Evolutionary conservation across 768 basidiomycete species (phyloP).

Genomic region (Boletus vinaceobasis): DNA sequence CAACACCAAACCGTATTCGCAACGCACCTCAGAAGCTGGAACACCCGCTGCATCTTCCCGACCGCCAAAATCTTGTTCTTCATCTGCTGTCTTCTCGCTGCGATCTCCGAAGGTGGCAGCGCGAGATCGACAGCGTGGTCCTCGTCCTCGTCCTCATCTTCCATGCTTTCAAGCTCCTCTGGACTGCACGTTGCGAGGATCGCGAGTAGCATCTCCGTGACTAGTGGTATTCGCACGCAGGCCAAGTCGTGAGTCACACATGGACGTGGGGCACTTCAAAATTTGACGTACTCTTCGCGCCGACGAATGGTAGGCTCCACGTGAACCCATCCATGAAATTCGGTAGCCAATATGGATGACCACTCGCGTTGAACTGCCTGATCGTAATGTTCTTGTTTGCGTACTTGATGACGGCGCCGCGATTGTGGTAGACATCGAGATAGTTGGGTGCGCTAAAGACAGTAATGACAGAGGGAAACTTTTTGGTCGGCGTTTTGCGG

Average conservation of each 20-base stretch:
- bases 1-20: neutral
- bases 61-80: slow-evolving; percentile 94
- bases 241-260: neutral
- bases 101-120: slow-evolving; percentile 39
- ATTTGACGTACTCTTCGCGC: slow-evolving; percentile 79
- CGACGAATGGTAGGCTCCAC: slow-evolving; percentile 97
- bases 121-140: slow-evolving; percentile 26
- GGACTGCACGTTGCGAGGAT: slow-evolving; percentile 91
- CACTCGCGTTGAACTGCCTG: slow-evolving; percentile 75
- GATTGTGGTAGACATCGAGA: slow-evolving; percentile 95
- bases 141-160: slow-evolving; percentile 35
- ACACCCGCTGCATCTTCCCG: slow-evolving; percentile 86
- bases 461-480: slow-evolving; percentile 96
- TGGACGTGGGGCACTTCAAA: neutral
- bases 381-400: slow-evolving; percentile 97
- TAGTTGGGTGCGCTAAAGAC: slow-evolving; percentile 98
- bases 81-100: slow-evolving; percentile 69
- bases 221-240: slow-evolving; percentile 37
- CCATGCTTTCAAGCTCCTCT: slow-evolving; percentile 83
- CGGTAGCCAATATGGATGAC: slow-evolving; percentile 93
- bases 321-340: slow-evolving; percentile 99
- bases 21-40: slow-evolving; percentile 80
- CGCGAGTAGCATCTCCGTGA: slow-evolving; percentile 96
- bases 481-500: slow-evolving; percentile 89
- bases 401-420: slow-evolving; percentile 95